Evolutionary conservation across 306 rosid genomes (phyloP).

Genomic region (Delonix regia): DNA sequence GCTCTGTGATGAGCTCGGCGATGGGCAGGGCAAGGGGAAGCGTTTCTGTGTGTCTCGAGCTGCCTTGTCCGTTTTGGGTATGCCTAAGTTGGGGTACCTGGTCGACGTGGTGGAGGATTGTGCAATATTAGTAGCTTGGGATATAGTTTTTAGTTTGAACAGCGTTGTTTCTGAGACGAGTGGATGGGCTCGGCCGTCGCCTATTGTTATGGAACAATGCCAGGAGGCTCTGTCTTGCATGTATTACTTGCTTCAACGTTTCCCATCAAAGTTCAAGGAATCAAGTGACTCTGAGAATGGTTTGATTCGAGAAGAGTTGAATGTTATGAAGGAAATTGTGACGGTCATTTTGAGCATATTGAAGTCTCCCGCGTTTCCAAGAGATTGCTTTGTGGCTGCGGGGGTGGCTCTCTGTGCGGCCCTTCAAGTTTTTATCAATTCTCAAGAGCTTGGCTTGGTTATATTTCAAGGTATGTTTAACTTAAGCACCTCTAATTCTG

Average conservation of each 20-base stretch:
- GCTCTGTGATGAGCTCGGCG: conserved; percentile 56
- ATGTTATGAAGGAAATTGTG: conserved; percentile 58
- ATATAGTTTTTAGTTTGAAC: conserved; percentile 53
- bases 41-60: conserved; percentile 72
- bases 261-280: conserved; percentile 61
- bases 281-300: conserved; percentile 16
- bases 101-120: conserved; percentile 67
- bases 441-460: conserved; percentile 74
- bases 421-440: conserved; percentile 66
- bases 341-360: conserved; percentile 60
- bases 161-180: conserved; percentile 61
- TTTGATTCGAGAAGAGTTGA: conserved; percentile 25
- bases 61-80: conserved; percentile 69
- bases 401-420: conserved; percentile 90
- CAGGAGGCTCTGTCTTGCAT: conserved; percentile 93
- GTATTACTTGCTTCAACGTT: conserved; percentile 89
- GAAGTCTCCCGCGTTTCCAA: conserved; percentile 67
- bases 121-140: conserved; percentile 65
- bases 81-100: conserved; percentile 80
- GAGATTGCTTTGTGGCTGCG: conserved; percentile 94
- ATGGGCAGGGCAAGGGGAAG: conserved; percentile 43
- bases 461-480: conserved; percentile 64
- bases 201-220: conserved; percentile 93
- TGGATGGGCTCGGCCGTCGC: conserved; percentile 73
- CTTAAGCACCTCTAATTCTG: conserved; percentile 38